Conservation (phyloP, 306 rosid species). For the Coriaria nepalensis region DNA sequence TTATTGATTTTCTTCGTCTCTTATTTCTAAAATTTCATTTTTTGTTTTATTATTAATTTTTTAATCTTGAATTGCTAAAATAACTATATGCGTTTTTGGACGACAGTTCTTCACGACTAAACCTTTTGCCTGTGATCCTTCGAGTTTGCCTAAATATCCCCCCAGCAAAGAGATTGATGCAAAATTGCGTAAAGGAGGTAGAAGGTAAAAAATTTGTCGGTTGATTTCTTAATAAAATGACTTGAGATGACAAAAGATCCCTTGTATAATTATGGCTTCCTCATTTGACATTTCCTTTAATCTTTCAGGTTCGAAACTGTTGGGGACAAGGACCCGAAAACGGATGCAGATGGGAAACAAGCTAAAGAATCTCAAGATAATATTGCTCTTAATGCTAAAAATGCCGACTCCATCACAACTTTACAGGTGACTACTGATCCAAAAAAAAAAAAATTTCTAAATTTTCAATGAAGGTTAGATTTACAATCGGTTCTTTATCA, state of each 20-base stretch:
- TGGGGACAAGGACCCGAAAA: constrained; percentile 32
- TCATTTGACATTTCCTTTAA: background rate
- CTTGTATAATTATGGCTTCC: constrained; percentile 5
- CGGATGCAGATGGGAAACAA: constrained; percentile 33
- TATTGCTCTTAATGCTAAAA: constrained; percentile 23
- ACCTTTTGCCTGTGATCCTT: constrained; percentile 78
- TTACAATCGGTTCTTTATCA: constrained; percentile 7
- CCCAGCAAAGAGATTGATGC: constrained; percentile 92
- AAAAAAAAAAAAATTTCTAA: too few relatives aligned
- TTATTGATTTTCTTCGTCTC: too few relatives aligned
- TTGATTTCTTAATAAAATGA: too few relatives aligned
- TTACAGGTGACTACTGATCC: constrained; percentile 29
- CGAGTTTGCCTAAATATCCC: constrained; percentile 79
- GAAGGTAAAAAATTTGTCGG: constrained; percentile 33
- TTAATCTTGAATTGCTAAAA: background rate
- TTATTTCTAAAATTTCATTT: too few relatives aligned
- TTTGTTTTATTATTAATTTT: background rate
- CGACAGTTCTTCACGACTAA: constrained; percentile 58
- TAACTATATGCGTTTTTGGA: background rate
- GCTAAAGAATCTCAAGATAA: constrained; percentile 24
- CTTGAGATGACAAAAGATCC: too few relatives aligned
- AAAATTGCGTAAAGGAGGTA: constrained; percentile 47
- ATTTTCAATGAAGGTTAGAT: too few relatives aligned
- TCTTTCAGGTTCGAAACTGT: constrained; percentile 38
- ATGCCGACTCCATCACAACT: constrained; percentile 14